Base-by-base conservation (phyloP, 495 filamentous ascomycete genomes). In the Cenococcum geophilum region DNA sequence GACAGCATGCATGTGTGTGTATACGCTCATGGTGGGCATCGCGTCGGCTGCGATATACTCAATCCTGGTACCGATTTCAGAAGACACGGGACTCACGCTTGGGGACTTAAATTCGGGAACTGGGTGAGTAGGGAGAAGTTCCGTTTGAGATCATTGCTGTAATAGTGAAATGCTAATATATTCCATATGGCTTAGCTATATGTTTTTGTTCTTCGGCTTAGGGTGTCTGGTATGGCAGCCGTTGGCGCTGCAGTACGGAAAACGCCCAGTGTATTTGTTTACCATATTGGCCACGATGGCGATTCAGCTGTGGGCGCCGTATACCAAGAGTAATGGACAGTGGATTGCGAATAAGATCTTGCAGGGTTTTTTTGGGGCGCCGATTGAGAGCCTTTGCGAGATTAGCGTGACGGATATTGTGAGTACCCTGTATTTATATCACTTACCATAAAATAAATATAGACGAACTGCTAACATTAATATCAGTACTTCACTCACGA, bases 191-290 rank as follows among this genome's bases (percentile, higher is more conserved):
- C 2, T 32, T 6, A 32, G 27, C 6, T 57, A 58, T 20, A 69
- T 59, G 64, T 84, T 86, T 59, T 67, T 87, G 57, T 66, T 84
- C 36, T 79, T 82, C 11, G 83, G 83, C 4, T 86, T 81, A 83
- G 82, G 83, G 0, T 76, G 84, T 57, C 68, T 88, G 2, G 82
- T 87, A 67, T 88, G 85, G 86, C 85, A 88, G 70, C 83, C 84
- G 0, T 78, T 86, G 49, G 82, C 85, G 0, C 70, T 86, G 59
- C 80, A 85, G 60, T 87, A 82, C 74, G 85, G 85, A 36, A 86
- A 86, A 71, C 76, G 85, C n/a, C 73, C 82, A 49, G 80, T 82
- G 1, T 87, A 84, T 70, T 66, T 88, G 6, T 37, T 83, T 43
- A 84, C 80, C 4, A 74, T 83, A 57, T 69, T 79, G n/a, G 84